Conservation (phyloP, 192 early-diverging fungal genomes). For the Haplosporangium gracile region DNA sequence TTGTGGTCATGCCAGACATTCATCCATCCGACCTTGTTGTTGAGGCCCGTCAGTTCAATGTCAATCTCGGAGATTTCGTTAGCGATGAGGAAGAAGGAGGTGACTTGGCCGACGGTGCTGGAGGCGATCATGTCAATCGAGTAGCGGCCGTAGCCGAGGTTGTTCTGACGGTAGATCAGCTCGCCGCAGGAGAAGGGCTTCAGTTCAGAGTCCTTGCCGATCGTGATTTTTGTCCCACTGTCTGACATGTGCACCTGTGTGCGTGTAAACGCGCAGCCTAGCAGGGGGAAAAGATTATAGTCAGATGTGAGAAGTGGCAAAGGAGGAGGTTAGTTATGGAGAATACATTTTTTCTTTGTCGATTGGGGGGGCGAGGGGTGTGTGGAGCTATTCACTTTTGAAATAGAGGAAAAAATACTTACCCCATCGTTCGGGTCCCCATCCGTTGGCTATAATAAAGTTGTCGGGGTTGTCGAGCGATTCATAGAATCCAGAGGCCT, state of each 20-base stretch:
- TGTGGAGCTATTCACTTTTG: too few species aligned
- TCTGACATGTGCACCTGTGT: constrained; percentile 34
- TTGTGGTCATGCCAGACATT: constrained; percentile 37
- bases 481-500: constrained; percentile 16
- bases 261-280: constrained; percentile 41
- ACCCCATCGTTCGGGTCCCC: constrained; percentile 52
- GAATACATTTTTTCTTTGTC: background rate
- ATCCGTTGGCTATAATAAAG: constrained; percentile 46
- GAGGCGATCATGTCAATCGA: constrained; percentile 53
- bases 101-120: constrained; percentile 42
- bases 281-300: background rate
- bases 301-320: too few species aligned
- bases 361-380: too few species aligned
- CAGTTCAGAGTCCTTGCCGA: constrained; percentile 28
- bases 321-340: background rate
- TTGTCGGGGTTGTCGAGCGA: constrained; percentile 26
- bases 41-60: constrained; percentile 49
- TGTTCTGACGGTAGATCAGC: constrained; percentile 16
- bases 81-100: constrained; percentile 45
- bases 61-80: constrained; percentile 46
- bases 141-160: constrained; percentile 35
- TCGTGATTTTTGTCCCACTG: constrained; percentile 26
- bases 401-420: background rate
- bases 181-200: constrained; percentile 51
- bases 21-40: constrained; percentile 39